phyloP scores from a whole-genome alignment of 345 rosid species.

The Eucalyptus sp. region DNA sequence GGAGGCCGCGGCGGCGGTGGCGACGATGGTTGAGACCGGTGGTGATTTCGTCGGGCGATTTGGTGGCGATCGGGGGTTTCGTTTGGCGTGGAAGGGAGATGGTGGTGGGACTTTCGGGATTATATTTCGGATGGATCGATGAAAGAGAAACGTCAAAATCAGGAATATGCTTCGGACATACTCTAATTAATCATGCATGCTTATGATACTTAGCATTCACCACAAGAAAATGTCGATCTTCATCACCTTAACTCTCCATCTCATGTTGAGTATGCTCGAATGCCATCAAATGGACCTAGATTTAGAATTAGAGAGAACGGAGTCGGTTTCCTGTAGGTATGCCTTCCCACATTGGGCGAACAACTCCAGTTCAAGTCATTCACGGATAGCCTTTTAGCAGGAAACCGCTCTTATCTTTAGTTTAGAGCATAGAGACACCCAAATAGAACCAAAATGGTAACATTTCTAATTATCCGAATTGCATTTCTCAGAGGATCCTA shows the following conservation, averaged over 20 bases:
- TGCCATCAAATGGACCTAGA: too few relatives aligned
- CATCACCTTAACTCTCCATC: background rate
- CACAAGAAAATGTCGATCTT: background rate
- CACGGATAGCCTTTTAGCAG: too few relatives aligned
- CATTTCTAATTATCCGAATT: too few relatives aligned
- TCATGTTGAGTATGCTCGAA: background rate
- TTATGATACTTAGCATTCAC: too few relatives aligned
- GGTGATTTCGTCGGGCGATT: background rate
- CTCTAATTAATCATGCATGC: background rate
- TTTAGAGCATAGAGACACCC: too few relatives aligned
- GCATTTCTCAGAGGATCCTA: too few relatives aligned
- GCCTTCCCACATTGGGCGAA: too few relatives aligned
- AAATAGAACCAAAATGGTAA: too few relatives aligned
- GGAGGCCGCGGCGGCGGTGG: background rate
- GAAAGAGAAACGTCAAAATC: background rate
- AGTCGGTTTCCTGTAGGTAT: too few relatives aligned
- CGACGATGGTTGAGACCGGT: background rate
- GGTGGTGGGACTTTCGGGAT: background rate
- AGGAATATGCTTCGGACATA: background rate
- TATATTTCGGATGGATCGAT: background rate
- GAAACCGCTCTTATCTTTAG: too few relatives aligned
- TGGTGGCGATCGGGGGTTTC: background rate
- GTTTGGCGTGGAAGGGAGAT: background rate
- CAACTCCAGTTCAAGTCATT: too few relatives aligned
- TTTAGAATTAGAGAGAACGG: accelerated